Evolutionary conservation across 75 land plant genomes (phyloP).

Genomic region (Selaginella tamariscina): DNA sequence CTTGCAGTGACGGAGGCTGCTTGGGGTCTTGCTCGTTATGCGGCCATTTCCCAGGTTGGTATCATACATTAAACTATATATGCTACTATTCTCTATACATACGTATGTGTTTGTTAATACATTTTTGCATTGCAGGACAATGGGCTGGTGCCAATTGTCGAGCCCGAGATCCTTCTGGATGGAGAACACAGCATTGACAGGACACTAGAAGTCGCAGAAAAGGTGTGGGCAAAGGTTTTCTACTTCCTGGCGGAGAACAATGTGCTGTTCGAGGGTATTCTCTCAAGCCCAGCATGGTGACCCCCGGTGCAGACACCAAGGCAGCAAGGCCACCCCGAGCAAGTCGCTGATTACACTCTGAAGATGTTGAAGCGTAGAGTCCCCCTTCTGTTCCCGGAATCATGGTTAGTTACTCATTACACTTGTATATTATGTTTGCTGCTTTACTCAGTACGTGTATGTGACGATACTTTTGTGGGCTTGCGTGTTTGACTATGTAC

Average conservation of each 20-base stretch:
- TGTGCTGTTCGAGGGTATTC: conserved; percentile 62
- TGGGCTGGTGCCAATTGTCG: neutral
- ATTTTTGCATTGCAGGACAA: neutral
- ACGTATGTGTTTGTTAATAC: neutral
- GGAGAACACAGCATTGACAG: conserved; percentile 5
- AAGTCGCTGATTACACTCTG: conserved; percentile 61
- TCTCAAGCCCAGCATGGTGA: conserved; percentile 88
- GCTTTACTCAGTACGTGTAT: too few species aligned
- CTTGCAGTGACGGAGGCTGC: conserved; percentile 71
- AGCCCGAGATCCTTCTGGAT: neutral
- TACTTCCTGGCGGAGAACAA: conserved; percentile 79
- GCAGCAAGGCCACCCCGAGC: conserved; percentile 40
- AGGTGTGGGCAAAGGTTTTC: conserved; percentile 52
- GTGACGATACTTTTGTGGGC: too few species aligned
- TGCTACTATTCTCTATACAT: neutral
- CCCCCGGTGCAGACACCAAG: conserved; percentile 73
- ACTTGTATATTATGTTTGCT: too few species aligned
- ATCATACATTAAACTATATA: neutral
- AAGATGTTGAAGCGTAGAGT: conserved; percentile 45
- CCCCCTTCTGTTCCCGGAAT: conserved; percentile 87
- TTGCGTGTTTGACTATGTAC: too few species aligned
- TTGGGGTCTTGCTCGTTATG: conserved; percentile 79
- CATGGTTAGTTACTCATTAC: conserved; percentile 64
- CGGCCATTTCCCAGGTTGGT: conserved; percentile 50
- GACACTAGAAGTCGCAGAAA: conserved; percentile 32